These are phyloP conservation scores for Colletotrichum noveboracense DNA, from an alignment of 2,329 filamentous ascomycete species.

Conservation along the genomic window DNA sequence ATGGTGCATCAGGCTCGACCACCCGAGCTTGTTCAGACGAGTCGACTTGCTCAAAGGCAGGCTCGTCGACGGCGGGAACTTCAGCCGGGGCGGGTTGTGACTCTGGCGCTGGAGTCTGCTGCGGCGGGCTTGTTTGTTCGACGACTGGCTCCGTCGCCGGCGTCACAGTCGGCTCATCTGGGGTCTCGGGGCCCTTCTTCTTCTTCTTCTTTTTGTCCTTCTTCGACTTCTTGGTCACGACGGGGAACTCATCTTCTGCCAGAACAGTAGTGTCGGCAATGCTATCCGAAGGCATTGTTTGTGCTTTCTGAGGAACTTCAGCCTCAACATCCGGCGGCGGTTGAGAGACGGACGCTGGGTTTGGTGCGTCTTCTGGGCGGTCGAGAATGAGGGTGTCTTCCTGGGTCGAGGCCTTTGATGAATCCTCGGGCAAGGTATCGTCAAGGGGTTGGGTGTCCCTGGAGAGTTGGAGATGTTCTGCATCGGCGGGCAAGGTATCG, in stretches of 20 bases:
- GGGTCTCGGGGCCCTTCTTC: constrained; percentile 23
- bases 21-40: neutral
- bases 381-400: neutral
- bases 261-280: constrained; percentile 20
- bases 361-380: neutral
- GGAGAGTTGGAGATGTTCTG: neutral
- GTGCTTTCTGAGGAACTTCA: neutral
- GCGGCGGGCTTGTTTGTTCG: neutral
- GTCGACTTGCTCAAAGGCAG: neutral
- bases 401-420: neutral
- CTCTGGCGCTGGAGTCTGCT: neutral
- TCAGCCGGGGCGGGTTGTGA: neutral
- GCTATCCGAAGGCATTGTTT: neutral
- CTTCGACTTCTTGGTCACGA: constrained; percentile 29
- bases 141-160: neutral
- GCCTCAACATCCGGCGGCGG: neutral
- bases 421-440: neutral
- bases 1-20: neutral
- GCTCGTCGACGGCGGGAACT: neutral
- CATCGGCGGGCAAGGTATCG: neutral
- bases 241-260: constrained; percentile 24
- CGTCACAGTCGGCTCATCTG: constrained; percentile 8
- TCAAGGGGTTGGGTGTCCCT: neutral
- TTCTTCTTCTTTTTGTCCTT: constrained; percentile 24
- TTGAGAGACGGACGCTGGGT: neutral